Percentiles rank a stretch among this genome's conserved stretches.
Conservation (phyloP, 257 asterid genomes). For the Forsythia viridissima region DNA sequence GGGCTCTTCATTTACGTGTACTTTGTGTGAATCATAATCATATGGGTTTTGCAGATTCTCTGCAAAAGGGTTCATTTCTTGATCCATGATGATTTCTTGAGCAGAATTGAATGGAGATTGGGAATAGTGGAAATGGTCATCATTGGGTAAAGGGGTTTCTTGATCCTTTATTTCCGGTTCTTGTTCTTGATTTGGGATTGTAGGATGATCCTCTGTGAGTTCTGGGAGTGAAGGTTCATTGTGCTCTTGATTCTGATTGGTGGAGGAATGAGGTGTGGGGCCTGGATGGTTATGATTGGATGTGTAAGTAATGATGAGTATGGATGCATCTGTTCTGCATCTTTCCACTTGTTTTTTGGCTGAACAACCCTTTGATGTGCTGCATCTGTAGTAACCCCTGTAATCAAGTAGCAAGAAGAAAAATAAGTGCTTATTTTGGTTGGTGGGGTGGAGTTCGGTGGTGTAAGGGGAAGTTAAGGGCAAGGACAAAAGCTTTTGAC, state of each 20-base stretch:
- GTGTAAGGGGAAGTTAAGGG: background rate
- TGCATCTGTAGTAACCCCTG: constrained; percentile 27
- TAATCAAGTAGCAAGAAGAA: background rate
- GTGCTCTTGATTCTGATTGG: constrained; percentile 3
- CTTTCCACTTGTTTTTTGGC: constrained; percentile 28
- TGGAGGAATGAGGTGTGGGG: constrained; percentile 9
- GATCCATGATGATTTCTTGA: background rate
- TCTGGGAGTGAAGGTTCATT: constrained; percentile 7
- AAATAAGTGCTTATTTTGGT: background rate
- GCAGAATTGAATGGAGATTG: constrained; percentile 39
- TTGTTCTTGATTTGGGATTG: constrained; percentile 38
- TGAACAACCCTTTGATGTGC: constrained; percentile 24
- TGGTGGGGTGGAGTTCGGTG: background rate
- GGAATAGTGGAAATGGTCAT: constrained; percentile 33
- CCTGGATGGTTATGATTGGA: constrained; percentile 15
- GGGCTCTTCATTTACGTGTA: constrained; percentile 20
- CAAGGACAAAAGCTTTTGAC: background rate
- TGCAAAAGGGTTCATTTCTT: constrained; percentile 29
- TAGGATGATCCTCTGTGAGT: constrained; percentile 13
- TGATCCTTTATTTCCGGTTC: constrained; percentile 19
- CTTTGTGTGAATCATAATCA: constrained; percentile 12
- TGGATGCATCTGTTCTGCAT: constrained; percentile 13
- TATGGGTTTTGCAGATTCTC: constrained; percentile 25
- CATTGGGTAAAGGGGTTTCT: constrained; percentile 15
- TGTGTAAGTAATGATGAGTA: constrained; percentile 19